Percentiles rank a stretch among this genome's conserved stretches.
Conservation (phyloP, 2,329 filamentous ascomycete species). For the Aspergillus sp. region DNA sequence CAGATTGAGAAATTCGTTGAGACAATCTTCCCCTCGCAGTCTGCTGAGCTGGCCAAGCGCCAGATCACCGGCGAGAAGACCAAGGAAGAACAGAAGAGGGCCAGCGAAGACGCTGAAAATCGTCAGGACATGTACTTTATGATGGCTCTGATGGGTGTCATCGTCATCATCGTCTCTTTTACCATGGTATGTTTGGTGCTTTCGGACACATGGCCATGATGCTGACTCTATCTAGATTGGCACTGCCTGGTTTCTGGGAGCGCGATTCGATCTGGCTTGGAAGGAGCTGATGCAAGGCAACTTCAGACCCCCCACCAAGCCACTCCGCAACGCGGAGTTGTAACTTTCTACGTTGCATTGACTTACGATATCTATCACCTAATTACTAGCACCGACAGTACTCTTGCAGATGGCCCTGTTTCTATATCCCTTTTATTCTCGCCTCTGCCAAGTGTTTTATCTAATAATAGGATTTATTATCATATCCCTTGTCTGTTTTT, state of each 20-base stretch:
- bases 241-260: constrained; percentile 73
- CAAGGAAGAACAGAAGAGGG: constrained; percentile 53
- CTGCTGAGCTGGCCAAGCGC: constrained; percentile 53
- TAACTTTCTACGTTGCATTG: constrained; percentile 21
- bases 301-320: constrained; percentile 34
- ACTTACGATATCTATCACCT: constrained; percentile 25
- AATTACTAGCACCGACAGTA: constrained; percentile 19
- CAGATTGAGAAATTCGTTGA: constrained; percentile 96
- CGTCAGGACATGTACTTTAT: constrained; percentile 59
- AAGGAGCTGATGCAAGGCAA: constrained; percentile 50
- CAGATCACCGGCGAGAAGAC: constrained; percentile 49
- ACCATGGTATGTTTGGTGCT: constrained; percentile 65
- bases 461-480: constrained; percentile 25
- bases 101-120: constrained; percentile 44
- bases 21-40: constrained; percentile 81
- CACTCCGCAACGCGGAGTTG: constrained; percentile 32
- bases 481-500: constrained; percentile 5
- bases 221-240: constrained; percentile 55
- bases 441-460: constrained; percentile 23
- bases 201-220: not conserved
- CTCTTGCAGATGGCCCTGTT: constrained; percentile 23
- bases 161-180: constrained; percentile 68
- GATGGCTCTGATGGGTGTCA: constrained; percentile 61
- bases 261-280: constrained; percentile 70
- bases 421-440: constrained; percentile 10